Conservation (phyloP, 1,284 basidiomycete species). For the Sparassis latifolia region DNA sequence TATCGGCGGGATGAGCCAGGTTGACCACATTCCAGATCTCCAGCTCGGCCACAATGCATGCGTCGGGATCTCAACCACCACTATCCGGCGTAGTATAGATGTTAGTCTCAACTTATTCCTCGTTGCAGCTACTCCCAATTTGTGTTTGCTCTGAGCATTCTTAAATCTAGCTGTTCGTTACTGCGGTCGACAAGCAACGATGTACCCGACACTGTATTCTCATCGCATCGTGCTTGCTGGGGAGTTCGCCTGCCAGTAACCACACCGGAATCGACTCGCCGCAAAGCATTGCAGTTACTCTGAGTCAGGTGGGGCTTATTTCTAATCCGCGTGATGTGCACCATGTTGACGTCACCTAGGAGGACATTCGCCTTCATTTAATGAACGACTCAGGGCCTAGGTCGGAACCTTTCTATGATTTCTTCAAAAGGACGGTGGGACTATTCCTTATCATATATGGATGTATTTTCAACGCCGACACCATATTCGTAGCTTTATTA, state of each 20-base stretch:
- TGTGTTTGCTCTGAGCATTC: too few species aligned
- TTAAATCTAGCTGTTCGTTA: conserved; percentile 31
- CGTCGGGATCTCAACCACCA: conserved; percentile 13
- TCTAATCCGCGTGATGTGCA: background rate
- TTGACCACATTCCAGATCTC: conserved; percentile 14
- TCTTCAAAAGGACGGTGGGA: conserved; percentile 52
- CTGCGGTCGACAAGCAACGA: conserved; percentile 28
- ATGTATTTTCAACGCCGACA: background rate
- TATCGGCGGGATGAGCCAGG: conserved; percentile 10
- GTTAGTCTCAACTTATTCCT: conserved; percentile 5
- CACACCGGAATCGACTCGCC: background rate
- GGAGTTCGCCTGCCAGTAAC: background rate
- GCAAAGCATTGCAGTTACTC: too few species aligned
- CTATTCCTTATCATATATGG: conserved; percentile 5
- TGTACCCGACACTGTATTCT: conserved; percentile 49
- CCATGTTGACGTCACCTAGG: conserved; percentile 28
- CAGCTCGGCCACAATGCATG: conserved; percentile 8
- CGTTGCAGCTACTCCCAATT: too few species aligned
- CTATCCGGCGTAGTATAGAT: conserved; percentile 14
- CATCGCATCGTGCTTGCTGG: conserved; percentile 34
- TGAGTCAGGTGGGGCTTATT: background rate
- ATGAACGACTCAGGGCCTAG: conserved; percentile 40
- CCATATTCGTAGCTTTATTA: conserved; percentile 17
- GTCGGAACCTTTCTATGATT: conserved; percentile 35
- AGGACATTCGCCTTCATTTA: conserved; percentile 52